Percentiles rank a stretch among this genome's conserved stretches.
Evolutionary conservation across 495 filamentous ascomycete species (phyloP).

Genomic region (Hypoxylon trugodes): DNA sequence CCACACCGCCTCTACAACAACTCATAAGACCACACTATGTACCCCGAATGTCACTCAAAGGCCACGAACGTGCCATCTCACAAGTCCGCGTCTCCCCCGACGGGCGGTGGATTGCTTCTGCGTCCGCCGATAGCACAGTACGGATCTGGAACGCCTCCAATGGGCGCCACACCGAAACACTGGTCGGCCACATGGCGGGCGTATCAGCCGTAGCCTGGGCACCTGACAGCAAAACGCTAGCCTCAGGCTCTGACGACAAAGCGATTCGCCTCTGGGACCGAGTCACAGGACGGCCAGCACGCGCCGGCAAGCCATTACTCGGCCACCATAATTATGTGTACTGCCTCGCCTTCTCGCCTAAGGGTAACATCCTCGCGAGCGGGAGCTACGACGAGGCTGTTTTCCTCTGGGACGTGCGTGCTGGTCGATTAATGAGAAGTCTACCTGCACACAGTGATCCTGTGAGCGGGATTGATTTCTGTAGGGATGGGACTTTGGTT

Average conservation of each 20-base stretch:
- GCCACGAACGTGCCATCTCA: conserved; percentile 82
- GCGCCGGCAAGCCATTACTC: conserved; percentile 66
- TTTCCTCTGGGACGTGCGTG: conserved; percentile 93
- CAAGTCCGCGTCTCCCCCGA: conserved; percentile 90
- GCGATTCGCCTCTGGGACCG: conserved; percentile 93
- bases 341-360: conserved; percentile 90
- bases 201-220: conserved; percentile 91
- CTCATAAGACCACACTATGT: conserved; percentile 50
- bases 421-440: conserved; percentile 82
- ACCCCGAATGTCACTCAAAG: conserved; percentile 60
- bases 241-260: conserved; percentile 95
- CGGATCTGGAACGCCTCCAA: conserved; percentile 89
- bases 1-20: conserved; percentile 22
- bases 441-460: conserved; percentile 95
- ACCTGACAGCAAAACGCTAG: conserved; percentile 84
- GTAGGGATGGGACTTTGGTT: conserved; percentile 89
- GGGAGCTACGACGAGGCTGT: conserved; percentile 98
- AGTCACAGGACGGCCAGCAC: conserved; percentile 70
- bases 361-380: conserved; percentile 93
- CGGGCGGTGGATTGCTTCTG: conserved; percentile 87
- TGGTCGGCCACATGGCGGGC: conserved; percentile 94
- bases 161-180: conserved; percentile 79
- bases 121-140: conserved; percentile 85
- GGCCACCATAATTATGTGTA: conserved; percentile 98
- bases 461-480: conserved; percentile 91